Evolutionary conservation across 75 land plant species (phyloP).

Genomic region (Picea glauca): DNA sequence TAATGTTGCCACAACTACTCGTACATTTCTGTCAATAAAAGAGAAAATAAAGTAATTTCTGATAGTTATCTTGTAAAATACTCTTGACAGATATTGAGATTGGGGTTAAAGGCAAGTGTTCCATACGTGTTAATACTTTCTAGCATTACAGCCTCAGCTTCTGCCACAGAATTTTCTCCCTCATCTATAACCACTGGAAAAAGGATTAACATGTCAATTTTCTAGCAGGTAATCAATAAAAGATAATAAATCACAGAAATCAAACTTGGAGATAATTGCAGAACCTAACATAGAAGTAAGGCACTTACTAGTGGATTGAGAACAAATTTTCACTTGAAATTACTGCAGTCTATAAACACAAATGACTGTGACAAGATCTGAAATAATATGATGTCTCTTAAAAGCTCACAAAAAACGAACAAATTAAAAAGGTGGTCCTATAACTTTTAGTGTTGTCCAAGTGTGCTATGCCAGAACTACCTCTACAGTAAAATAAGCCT

Average conservation of each 20-base stretch:
- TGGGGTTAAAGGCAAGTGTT: background rate
- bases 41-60: background rate
- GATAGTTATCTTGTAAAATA: background rate
- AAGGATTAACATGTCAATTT: slow-evolving; percentile 22
- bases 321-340: background rate
- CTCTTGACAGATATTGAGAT: background rate
- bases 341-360: background rate
- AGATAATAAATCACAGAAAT: background rate
- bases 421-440: background rate
- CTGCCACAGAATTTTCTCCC: slow-evolving; percentile 72
- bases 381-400: background rate
- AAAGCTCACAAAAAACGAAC: background rate
- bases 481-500: too few species aligned
- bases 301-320: background rate
- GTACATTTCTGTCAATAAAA: slow-evolving; percentile 55
- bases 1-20: slow-evolving; percentile 78
- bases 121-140: slow-evolving; percentile 77
- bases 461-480: too few species aligned
- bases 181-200: slow-evolving; percentile 68
- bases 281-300: background rate
- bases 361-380: background rate
- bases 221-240: slow-evolving; percentile 12
- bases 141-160: slow-evolving; percentile 66
- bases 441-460: too few species aligned
- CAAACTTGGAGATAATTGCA: slow-evolving; percentile 7